A percentile compares a stretch with the other conserved stretches of the same genome.
These are phyloP conservation scores for Musa itinerans DNA, from an alignment of 176 grass and related monocot species.

Conservation along the genomic window DNA sequence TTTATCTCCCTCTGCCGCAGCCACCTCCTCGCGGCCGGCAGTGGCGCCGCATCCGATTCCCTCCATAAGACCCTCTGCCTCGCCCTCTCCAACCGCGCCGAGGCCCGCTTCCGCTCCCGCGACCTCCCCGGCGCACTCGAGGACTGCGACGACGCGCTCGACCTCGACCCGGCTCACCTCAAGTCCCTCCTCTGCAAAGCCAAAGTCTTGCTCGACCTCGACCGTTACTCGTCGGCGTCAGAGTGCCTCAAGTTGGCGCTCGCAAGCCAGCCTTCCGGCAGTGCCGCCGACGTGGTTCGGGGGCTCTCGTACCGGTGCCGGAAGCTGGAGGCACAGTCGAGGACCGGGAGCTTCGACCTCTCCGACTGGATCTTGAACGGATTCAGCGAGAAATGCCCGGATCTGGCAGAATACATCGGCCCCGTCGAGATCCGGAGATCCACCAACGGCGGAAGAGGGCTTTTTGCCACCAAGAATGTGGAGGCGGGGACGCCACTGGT, in stretches of 20 bases:
- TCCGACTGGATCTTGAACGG: slow-evolving; percentile 55
- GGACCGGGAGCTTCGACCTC: slow-evolving; percentile 53
- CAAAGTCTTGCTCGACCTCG: slow-evolving; percentile 45
- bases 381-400: slow-evolving; percentile 45
- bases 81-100: slow-evolving; percentile 51
- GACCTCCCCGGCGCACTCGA: slow-evolving; percentile 38
- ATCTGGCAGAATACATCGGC: slow-evolving; percentile 61
- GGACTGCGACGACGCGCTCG: slow-evolving; percentile 53
- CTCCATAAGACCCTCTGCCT: slow-evolving; percentile 46
- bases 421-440: slow-evolving; percentile 56
- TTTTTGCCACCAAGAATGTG: slow-evolving; percentile 51
- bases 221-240: slow-evolving; percentile 34
- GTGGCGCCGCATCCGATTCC: not conserved
- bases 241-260: slow-evolving; percentile 50
- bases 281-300: slow-evolving; percentile 26
- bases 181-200: slow-evolving; percentile 66
- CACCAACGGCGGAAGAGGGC: slow-evolving; percentile 33
- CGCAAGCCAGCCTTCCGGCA: not conserved
- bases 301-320: slow-evolving; percentile 40
- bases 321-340: slow-evolving; percentile 52
- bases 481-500: slow-evolving; percentile 50
- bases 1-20: slow-evolving; percentile 37
- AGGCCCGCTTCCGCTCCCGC: slow-evolving; percentile 46
- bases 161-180: slow-evolving; percentile 33
- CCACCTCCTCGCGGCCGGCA: not conserved